A percentile compares a stretch with the other conserved stretches of the same genome.
These are phyloP conservation scores for Tricholomella constricta DNA, from an alignment of 768 basidiomycete genomes.

Conservation along the genomic window DNA sequence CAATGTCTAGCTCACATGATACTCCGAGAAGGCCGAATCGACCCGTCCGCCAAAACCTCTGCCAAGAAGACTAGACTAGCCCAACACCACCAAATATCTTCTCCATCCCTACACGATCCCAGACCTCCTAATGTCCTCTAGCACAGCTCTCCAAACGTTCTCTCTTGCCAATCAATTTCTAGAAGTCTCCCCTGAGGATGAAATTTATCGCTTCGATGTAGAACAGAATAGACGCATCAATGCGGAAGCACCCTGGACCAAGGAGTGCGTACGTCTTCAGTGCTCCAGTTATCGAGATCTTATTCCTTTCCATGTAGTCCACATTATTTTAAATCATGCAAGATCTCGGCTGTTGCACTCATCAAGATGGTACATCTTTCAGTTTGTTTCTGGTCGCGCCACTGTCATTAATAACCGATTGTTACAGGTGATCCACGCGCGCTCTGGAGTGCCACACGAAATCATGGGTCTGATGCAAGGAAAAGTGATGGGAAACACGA, in stretches of 20 bases:
- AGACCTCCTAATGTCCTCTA: constrained; percentile 34
- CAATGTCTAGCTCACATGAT: too few species aligned
- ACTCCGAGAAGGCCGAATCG: too few species aligned
- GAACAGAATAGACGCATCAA: constrained; percentile 69
- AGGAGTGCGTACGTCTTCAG: constrained; percentile 61
- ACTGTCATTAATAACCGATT: background rate
- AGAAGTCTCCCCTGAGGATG: constrained; percentile 73
- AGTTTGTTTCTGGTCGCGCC: constrained; percentile 4
- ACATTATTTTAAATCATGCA: constrained; percentile 85
- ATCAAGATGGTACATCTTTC: constrained; percentile 80
- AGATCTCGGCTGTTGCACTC: constrained; percentile 92
- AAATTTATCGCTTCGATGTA: constrained; percentile 75
- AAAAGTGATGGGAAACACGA: constrained; percentile 77
- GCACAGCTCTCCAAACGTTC: constrained; percentile 73
- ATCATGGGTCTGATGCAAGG: constrained; percentile 99
- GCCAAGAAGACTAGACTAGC: too few species aligned
- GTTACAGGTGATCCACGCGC: constrained; percentile 90
- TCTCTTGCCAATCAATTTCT: constrained; percentile 69
- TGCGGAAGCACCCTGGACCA: constrained; percentile 77
- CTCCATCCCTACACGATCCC: too few species aligned
- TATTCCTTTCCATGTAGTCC: constrained; percentile 45
- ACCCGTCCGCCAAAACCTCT: too few species aligned
- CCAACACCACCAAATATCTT: too few species aligned
- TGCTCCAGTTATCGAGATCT: background rate
- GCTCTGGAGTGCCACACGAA: constrained; percentile 96